Evolutionary conservation across 768 basidiomycete genomes (phyloP), one percentile per base, ranked within the genome.

Genomic region (Scleroderma citrinum): DNA sequence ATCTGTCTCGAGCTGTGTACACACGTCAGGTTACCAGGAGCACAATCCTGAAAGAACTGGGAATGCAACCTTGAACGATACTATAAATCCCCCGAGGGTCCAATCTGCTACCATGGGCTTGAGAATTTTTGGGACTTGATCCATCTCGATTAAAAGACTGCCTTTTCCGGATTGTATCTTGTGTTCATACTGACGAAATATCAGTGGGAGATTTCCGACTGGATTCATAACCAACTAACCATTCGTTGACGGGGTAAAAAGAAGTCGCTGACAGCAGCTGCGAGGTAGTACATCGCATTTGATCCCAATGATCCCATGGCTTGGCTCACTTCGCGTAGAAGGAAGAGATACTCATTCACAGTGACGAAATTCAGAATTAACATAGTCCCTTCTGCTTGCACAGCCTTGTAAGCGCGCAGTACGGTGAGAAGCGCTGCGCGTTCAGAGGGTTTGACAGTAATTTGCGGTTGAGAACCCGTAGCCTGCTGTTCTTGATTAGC

Each of bases 151-250:
- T 40, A 82, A 80, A 21, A 98, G 71, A 56, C 85, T 94, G 2
- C 94, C 95, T 62, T 95, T 93, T 24, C 91, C 90, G 1, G 93
- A 96, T 61, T 98, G 95, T 32, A 99, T 98, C 71, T 99, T 99
- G 71, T 99, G 96, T 69, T 92, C 92, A 1, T 92, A 87, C 95
- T 96, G 59, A 26, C 8, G 26, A 26, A 16, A 55, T 1, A 52
- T 52, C 6, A 31, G 42, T 43, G n/a, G 7, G 2, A 6, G 19
- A 10, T 36, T 11, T 11, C 41, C n/a, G 45, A 17, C 20, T 29
- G 29, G n/a, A 16, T 3, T 16, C 21, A 29, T 19, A 14, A 11
- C 42, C 26, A 7, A 74, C 84, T 52, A 52, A 91, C 95, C 84
- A 98, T 81, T 65, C 82, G 87, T 61, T 94, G 87, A 49, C 81